Evolutionary conservation across 2,329 filamentous ascomycete species (phyloP).

Genomic region (Lachnellula subtilissima): DNA sequence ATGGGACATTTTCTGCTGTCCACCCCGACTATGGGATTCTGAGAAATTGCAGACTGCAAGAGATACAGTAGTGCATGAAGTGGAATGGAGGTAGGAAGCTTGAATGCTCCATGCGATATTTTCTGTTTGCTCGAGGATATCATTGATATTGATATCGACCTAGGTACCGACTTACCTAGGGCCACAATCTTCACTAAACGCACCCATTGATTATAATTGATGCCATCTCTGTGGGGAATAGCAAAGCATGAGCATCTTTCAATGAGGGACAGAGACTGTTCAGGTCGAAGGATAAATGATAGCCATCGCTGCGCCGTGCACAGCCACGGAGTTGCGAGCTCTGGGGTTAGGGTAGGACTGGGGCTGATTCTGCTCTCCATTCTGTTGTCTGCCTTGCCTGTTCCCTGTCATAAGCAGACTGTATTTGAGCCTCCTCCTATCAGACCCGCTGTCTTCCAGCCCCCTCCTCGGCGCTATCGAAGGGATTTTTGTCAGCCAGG

Average conservation of each 20-base stretch:
- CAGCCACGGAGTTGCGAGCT: background rate
- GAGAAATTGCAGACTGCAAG: background rate
- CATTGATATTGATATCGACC: too few species aligned
- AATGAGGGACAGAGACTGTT: background rate
- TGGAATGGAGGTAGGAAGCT: background rate
- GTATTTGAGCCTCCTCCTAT: background rate
- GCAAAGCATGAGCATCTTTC: background rate
- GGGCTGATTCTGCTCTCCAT: background rate
- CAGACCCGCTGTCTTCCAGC: background rate
- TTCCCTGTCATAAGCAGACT: background rate
- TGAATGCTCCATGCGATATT: background rate
- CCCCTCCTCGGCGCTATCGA: background rate
- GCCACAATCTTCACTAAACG: too few species aligned
- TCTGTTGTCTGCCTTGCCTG: background rate
- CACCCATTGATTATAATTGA: background rate
- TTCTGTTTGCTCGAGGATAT: background rate
- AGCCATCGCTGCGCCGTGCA: background rate
- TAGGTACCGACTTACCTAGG: too few species aligned
- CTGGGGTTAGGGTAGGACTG: background rate
- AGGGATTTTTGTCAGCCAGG: background rate
- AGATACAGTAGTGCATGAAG: background rate
- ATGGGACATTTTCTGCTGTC: background rate
- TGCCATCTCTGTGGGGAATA: background rate
- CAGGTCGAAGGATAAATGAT: background rate
- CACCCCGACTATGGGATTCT: background rate